Percentiles rank a stretch among this genome's conserved stretches.
Conservation (phyloP, 345 rosid genomes). For the Psidium friedrichsthalianum region DNA sequence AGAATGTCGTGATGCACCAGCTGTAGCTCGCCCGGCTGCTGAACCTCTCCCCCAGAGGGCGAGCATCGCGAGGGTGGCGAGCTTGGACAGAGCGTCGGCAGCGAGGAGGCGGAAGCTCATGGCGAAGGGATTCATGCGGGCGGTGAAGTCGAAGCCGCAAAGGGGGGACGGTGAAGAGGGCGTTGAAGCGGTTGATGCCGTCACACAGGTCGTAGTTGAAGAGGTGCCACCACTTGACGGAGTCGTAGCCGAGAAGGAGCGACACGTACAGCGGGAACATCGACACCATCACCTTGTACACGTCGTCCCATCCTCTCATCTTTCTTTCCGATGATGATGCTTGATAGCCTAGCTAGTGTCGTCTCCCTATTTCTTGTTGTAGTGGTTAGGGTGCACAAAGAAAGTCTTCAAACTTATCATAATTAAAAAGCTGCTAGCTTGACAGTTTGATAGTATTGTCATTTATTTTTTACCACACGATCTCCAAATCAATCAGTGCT, state of each 20-base stretch:
- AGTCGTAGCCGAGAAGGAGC: constrained; percentile 70
- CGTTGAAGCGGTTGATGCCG: constrained; percentile 64
- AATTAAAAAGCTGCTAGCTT: too few relatives aligned
- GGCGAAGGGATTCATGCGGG: constrained; percentile 61
- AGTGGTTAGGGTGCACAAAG: too few relatives aligned
- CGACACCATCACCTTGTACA: constrained; percentile 67
- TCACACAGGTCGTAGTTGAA: constrained; percentile 61
- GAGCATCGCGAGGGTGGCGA: constrained; percentile 37
- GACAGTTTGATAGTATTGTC: too few relatives aligned
- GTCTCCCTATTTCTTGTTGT: background rate
- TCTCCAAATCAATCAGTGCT: too few relatives aligned
- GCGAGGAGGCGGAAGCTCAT: constrained; percentile 50
- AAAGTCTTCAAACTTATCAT: too few relatives aligned
- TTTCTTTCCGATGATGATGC: background rate
- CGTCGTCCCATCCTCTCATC: constrained; percentile 67
- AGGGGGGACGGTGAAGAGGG: constrained; percentile 81
- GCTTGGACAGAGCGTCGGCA: constrained; percentile 61
- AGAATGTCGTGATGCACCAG: constrained; percentile 82
- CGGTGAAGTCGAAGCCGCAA: constrained; percentile 63
- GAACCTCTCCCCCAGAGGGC: constrained; percentile 57
- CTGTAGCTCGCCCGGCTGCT: constrained; percentile 50
- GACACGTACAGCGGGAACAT: constrained; percentile 80
- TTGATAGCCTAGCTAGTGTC: background rate
- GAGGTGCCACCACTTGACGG: constrained; percentile 82
- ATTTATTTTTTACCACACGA: too few relatives aligned